A percentile compares a stretch with the other conserved stretches of the same genome.
phyloP scores from a whole-genome alignment of 2,329 filamentous ascomycete species.

The Penicillium oxalicum region DNA sequence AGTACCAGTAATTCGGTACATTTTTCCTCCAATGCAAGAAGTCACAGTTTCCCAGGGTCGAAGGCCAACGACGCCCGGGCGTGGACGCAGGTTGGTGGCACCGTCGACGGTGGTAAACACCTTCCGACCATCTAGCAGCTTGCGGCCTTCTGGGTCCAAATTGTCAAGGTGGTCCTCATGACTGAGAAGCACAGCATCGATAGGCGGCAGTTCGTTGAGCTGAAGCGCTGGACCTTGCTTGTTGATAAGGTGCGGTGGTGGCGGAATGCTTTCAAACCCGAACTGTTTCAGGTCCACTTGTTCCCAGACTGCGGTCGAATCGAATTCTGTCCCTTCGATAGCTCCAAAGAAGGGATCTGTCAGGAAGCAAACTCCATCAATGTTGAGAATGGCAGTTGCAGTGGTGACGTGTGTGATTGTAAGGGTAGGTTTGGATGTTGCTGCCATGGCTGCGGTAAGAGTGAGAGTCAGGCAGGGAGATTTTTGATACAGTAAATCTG shows the following conservation, averaged over 20 bases:
- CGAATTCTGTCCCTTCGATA: conserved; percentile 1
- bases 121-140: conserved; percentile 41
- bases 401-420: conserved; percentile 44
- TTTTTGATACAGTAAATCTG: background rate
- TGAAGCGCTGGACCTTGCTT: conserved; percentile 32
- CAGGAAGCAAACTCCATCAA: conserved; percentile 39
- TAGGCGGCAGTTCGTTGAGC: conserved; percentile 38
- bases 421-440: conserved; percentile 12
- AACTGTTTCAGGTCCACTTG: background rate
- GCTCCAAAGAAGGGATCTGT: conserved; percentile 42
- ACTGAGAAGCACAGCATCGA: conserved; percentile 45
- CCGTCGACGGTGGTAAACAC: conserved; percentile 46
- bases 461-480: background rate
- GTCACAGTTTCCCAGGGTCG: conserved; percentile 35
- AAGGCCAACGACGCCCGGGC: conserved; percentile 39
- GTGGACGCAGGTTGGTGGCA: conserved; percentile 38
- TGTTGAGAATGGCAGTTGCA: conserved; percentile 43
- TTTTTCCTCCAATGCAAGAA: conserved; percentile 26
- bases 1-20: conserved; percentile 39
- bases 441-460: conserved; percentile 3
- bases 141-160: conserved; percentile 43
- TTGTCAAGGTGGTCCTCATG: conserved; percentile 50
- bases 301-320: background rate
- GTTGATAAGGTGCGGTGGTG: conserved; percentile 16
- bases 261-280: conserved; percentile 24